Conservation (phyloP, 805 yeast species). For the Kodamaea jinghongensis region DNA sequence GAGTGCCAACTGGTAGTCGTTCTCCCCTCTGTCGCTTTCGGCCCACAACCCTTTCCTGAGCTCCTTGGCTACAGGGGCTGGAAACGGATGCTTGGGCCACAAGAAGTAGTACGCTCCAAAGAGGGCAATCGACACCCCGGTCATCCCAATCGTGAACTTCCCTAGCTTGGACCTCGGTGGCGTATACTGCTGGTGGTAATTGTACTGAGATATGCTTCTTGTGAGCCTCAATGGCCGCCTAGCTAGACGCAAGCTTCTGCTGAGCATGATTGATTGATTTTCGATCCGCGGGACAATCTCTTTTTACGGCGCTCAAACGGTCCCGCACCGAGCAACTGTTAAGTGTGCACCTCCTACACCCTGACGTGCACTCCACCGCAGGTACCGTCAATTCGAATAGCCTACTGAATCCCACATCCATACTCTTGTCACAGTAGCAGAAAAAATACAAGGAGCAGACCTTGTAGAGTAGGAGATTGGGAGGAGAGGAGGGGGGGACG, state of each 20-base stretch:
- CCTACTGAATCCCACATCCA: too few species aligned
- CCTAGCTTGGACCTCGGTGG: constrained; percentile 7
- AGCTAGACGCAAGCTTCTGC: not conserved
- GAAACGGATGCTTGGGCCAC: constrained; percentile 71
- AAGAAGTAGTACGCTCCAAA: constrained; percentile 39
- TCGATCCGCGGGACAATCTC: too few species aligned
- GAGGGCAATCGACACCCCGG: constrained; percentile 10
- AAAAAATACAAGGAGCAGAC: too few species aligned
- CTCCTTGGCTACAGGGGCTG: constrained; percentile 64
- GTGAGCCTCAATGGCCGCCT: not conserved
- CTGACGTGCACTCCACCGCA: too few species aligned
- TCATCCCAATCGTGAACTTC: constrained; percentile 13
- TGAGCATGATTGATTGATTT: not conserved
- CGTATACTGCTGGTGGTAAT: constrained; percentile 17
- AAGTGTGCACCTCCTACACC: too few species aligned
- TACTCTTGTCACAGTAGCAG: too few species aligned
- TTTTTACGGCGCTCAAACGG: too few species aligned
- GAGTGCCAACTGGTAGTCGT: constrained; percentile 66
- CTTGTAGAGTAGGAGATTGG: too few species aligned
- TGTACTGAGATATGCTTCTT: constrained; percentile 9
- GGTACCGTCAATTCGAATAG: too few species aligned
- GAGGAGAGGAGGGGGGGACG: too few species aligned
- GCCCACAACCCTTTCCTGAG: constrained; percentile 80
- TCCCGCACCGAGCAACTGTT: too few species aligned
- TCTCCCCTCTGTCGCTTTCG: constrained; percentile 65